Conservation (phyloP, 805 yeast species). For the Tetrapisispora iriomotensis region DNA sequence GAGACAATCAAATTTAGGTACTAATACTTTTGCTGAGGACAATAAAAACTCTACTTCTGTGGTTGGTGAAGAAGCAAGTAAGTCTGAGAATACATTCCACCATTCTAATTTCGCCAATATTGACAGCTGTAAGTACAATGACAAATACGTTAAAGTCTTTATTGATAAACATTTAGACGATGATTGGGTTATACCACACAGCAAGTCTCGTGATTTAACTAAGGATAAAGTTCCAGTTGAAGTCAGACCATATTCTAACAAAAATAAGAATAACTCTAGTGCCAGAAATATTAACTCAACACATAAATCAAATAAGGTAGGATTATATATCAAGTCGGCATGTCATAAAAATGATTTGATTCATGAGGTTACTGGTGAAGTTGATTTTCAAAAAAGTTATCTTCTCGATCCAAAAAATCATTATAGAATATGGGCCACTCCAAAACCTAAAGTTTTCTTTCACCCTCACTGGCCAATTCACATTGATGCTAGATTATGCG, state of each 20-base stretch:
- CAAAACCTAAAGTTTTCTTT: conserved; percentile 47
- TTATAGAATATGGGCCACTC: conserved; percentile 64
- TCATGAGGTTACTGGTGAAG: conserved; percentile 61
- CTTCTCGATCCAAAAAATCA: conserved; percentile 61
- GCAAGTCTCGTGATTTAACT: conserved; percentile 6
- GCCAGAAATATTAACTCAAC: neutral
- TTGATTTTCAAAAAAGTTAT: conserved; percentile 57
- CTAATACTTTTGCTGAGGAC: neutral
- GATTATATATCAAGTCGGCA: conserved; percentile 38
- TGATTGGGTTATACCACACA: conserved; percentile 25
- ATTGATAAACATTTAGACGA: conserved; percentile 44
- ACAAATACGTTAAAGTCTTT: conserved; percentile 35
- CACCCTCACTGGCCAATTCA: conserved; percentile 53
- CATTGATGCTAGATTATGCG: conserved; percentile 78
- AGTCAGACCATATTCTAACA: conserved; percentile 31
- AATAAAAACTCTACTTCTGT: neutral
- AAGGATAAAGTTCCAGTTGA: conserved; percentile 16
- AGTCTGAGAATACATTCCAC: neutral
- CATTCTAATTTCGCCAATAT: neutral
- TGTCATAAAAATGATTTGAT: conserved; percentile 43
- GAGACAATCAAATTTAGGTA: neutral
- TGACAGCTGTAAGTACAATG: conserved; percentile 19
- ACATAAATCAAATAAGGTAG: conserved; percentile 19
- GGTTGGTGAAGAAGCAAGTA: no score
- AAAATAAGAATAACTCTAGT: neutral